phyloP scores from a whole-genome alignment of 352 stramenopile species.

The Pythium rhizo-oryzae region DNA sequence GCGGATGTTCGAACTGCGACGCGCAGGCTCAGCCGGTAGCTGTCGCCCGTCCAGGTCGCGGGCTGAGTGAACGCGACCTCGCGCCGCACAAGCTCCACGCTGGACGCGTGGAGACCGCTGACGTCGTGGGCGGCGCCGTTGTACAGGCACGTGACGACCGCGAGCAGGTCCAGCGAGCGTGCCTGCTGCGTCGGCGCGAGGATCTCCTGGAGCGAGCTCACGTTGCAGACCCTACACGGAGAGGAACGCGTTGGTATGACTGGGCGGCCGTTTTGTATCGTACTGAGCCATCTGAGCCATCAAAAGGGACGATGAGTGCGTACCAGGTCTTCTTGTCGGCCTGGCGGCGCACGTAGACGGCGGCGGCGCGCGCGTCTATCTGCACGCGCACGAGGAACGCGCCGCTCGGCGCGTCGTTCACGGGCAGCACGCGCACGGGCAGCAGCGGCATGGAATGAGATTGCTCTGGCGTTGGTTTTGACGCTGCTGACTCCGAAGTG shows the following conservation, averaged over 20 bases:
- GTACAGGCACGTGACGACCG: conserved; percentile 19
- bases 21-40: conserved; percentile 19
- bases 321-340: conserved; percentile 19
- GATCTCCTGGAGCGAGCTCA: conserved; percentile 21
- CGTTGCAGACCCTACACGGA: conserved; percentile 15
- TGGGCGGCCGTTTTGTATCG: too few species aligned
- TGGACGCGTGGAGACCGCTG: not conserved
- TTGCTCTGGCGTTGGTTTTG: too few species aligned
- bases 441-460: not conserved
- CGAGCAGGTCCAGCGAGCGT: conserved; percentile 12
- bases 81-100: conserved; percentile 14
- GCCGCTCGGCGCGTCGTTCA: not conserved
- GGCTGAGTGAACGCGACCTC: conserved; percentile 22
- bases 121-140: conserved; percentile 14
- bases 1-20: not conserved
- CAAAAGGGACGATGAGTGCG: too few species aligned
- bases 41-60: conserved; percentile 16
- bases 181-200: conserved; percentile 22
- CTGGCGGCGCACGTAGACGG: conserved; percentile 21
- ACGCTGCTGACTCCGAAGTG: too few species aligned
- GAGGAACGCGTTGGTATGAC: too few species aligned
- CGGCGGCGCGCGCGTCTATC: not conserved
- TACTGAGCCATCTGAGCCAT: too few species aligned
- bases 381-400: not conserved
- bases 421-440: not conserved